A percentile compares a stretch with the other conserved stretches of the same genome.
Evolutionary conservation across 2,329 filamentous ascomycete genomes (phyloP).

Genomic region (Neonectria hederae): DNA sequence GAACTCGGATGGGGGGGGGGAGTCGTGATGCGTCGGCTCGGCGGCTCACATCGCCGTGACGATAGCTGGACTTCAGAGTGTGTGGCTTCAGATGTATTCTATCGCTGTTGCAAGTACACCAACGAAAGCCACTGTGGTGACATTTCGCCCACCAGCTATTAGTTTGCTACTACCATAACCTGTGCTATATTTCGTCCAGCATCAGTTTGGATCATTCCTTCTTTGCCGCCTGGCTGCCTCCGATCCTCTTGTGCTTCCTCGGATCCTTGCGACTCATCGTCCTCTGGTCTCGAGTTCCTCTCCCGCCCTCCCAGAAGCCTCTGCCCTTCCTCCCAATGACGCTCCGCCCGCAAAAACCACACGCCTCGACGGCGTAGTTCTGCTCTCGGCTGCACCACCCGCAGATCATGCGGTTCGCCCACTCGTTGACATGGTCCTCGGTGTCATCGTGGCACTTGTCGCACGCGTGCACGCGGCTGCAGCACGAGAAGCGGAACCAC

Average conservation of each 20-base stretch:
- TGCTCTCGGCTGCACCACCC: conserved; percentile 84
- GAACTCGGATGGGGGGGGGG: not conserved
- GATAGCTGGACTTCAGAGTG: not conserved
- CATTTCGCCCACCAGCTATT: not conserved
- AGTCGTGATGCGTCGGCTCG: conserved; percentile 5
- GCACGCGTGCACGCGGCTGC: conserved; percentile 66
- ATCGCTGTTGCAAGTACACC: conserved; percentile 7
- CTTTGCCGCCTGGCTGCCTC: conserved; percentile 42
- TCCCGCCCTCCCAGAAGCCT: conserved; percentile 90
- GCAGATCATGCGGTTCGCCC: conserved; percentile 86
- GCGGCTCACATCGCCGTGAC: not conserved
- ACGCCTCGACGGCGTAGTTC: conserved; percentile 79
- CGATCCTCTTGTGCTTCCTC: conserved; percentile 74
- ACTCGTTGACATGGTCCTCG: conserved; percentile 79
- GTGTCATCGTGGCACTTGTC: conserved; percentile 79
- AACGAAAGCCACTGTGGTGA: not conserved
- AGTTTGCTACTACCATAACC: not conserved
- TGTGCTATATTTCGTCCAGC: not conserved
- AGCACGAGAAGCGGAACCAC: conserved; percentile 74
- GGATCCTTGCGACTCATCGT: conserved; percentile 81
- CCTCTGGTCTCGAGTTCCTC: conserved; percentile 76
- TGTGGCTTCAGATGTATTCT: conserved; percentile 9
- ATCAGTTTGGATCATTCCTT: conserved; percentile 10
- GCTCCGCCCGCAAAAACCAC: conserved; percentile 75
- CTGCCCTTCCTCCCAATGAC: conserved; percentile 72